Conservation (phyloP, 768 basidiomycete genomes). For the Kwoniella pini region DNA sequence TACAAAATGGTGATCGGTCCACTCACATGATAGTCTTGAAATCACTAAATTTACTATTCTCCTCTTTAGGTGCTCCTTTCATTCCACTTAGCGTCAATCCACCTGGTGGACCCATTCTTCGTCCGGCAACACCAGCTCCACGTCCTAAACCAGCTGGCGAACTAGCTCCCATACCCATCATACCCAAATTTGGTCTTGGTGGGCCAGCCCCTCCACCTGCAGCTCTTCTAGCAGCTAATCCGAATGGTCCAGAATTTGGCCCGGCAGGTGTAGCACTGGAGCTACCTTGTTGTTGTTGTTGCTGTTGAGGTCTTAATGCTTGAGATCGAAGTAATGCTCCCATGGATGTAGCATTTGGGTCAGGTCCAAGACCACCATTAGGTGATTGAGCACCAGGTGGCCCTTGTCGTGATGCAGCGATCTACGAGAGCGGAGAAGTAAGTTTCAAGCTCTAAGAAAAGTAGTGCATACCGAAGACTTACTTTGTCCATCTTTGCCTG, state of each 20-base stretch:
- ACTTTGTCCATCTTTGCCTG: slow-evolving; percentile 95
- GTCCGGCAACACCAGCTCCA: slow-evolving; percentile 52
- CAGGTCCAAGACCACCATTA: slow-evolving; percentile 29
- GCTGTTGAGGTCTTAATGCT: slow-evolving; percentile 24
- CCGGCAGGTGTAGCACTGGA: slow-evolving; percentile 26
- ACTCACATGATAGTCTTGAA: slow-evolving; percentile 92
- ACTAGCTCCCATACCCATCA: slow-evolving; percentile 28
- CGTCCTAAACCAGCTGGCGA: slow-evolving; percentile 26
- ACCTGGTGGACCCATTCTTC: slow-evolving; percentile 53
- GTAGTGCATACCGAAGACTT: slow-evolving; percentile 46
- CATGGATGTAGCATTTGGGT: slow-evolving; percentile 50
- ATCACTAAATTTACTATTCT: slow-evolving; percentile 81
- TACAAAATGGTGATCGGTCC: too few relatives aligned
- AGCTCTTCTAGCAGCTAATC: slow-evolving; percentile 57
- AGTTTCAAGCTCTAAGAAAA: background rate
- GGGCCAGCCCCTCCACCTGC: slow-evolving; percentile 24
- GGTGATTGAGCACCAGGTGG: slow-evolving; percentile 19
- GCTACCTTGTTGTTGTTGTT: slow-evolving; percentile 19
- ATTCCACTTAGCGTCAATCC: slow-evolving; percentile 62
- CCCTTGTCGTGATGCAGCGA: slow-evolving; percentile 38
- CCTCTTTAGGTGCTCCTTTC: slow-evolving; percentile 64
- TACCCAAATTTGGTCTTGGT: slow-evolving; percentile 23
- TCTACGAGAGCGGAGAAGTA: slow-evolving; percentile 12
- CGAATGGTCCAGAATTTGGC: slow-evolving; percentile 49
- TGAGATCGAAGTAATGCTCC: slow-evolving; percentile 50